Conservation (phyloP, 108 stramenopile genomes). For the Nitzschia sp. region DNA sequence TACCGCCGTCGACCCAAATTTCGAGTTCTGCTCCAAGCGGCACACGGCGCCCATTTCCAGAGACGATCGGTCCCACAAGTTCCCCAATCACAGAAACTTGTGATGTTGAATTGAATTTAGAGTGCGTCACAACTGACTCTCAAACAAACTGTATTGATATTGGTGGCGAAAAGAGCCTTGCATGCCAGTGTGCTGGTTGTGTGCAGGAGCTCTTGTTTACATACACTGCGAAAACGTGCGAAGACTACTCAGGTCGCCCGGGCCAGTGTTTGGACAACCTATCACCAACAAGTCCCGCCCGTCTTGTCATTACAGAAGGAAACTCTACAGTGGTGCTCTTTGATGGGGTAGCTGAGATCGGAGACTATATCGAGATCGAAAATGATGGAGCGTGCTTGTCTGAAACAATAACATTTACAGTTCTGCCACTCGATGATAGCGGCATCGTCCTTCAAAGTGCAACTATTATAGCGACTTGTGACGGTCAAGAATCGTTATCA, state of each 20-base stretch:
- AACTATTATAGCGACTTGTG: constrained; percentile 2
- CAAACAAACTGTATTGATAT: constrained; percentile 13
- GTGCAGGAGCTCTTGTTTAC: constrained; percentile 19
- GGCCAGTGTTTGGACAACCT: not conserved
- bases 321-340: not conserved
- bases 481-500: no score
- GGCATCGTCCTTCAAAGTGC: constrained; percentile 1
- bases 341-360: not conserved
- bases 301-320: not conserved
- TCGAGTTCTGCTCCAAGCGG: not conserved
- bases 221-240: constrained; percentile 15
- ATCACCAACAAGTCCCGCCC: not conserved
- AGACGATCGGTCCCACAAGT: not conserved
- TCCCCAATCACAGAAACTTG: not conserved
- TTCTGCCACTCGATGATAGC: not conserved
- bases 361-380: not conserved
- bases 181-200: constrained; percentile 21
- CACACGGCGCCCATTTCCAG: not conserved
- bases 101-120: not conserved
- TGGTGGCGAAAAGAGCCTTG: constrained; percentile 4
- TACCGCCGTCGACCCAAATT: not conserved
- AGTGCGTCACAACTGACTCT: not conserved
- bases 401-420: constrained; percentile 1
- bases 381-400: constrained; percentile 16
- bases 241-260: not conserved